These are phyloP conservation scores for Aureobasidium sp. DNA, from an alignment of 2,329 filamentous ascomycete genomes.

Conservation along the genomic window DNA sequence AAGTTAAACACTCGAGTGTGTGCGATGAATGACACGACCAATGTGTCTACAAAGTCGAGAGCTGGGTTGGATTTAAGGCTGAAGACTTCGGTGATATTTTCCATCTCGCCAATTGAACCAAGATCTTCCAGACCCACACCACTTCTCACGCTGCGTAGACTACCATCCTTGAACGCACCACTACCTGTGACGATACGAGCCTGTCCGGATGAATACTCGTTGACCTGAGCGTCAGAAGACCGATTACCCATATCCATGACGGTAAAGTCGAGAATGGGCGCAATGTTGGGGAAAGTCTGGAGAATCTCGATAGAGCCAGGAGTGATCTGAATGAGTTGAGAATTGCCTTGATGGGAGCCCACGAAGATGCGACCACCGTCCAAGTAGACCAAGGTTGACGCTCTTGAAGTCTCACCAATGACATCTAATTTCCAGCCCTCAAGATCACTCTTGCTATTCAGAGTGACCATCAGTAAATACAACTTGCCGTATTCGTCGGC, in stretches of 20 bases:
- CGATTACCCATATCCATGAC: slow-evolving; percentile 94
- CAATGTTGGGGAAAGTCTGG: slow-evolving; percentile 76
- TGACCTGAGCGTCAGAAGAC: slow-evolving; percentile 68
- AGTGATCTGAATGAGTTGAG: slow-evolving; percentile 65
- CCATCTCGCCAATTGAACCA: slow-evolving; percentile 73
- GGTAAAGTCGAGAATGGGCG: slow-evolving; percentile 85
- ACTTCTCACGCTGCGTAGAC: slow-evolving; percentile 81
- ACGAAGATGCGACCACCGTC: slow-evolving; percentile 69
- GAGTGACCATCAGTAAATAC: slow-evolving; percentile 73
- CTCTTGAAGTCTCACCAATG: slow-evolving; percentile 65
- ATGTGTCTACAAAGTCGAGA: slow-evolving; percentile 54
- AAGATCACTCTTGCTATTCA: slow-evolving; percentile 59
- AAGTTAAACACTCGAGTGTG: slow-evolving; percentile 83
- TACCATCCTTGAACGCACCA: slow-evolving; percentile 82
- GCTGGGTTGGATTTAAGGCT: slow-evolving; percentile 56
- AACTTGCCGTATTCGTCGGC: slow-evolving; percentile 86
- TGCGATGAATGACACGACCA: slow-evolving; percentile 73
- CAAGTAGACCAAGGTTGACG: slow-evolving; percentile 72
- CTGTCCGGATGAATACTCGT: slow-evolving; percentile 91
- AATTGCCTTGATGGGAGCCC: slow-evolving; percentile 88
- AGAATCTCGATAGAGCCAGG: slow-evolving; percentile 59
- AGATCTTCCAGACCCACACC: slow-evolving; percentile 88
- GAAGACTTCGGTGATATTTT: slow-evolving; percentile 29
- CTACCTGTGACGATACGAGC: slow-evolving; percentile 89
- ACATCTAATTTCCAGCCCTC: slow-evolving; percentile 63